Evolutionary conservation across 331 rosid genomes (phyloP).

Genomic region (Rosa hybrid): DNA sequence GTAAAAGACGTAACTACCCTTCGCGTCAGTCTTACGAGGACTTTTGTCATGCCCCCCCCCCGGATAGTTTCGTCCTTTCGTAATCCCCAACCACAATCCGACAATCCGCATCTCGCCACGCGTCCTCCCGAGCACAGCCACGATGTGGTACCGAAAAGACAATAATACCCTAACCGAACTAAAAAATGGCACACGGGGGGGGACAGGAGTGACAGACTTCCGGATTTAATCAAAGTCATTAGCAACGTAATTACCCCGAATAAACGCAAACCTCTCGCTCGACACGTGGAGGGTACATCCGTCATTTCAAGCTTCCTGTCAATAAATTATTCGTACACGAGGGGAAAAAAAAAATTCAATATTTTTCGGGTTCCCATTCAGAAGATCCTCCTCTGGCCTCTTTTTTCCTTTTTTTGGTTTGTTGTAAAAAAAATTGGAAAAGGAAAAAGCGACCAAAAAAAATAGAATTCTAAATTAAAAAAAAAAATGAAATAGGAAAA

Average conservation of each 20-base stretch:
- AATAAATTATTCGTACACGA: constrained; percentile 70
- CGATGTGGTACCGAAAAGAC: neutral
- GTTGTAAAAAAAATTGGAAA: neutral
- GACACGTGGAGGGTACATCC: constrained; percentile 55
- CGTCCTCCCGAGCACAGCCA: neutral
- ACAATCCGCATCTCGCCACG: constrained; percentile 13
- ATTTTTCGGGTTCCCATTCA: constrained; percentile 51
- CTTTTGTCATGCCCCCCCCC: neutral
- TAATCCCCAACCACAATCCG: constrained; percentile 1
- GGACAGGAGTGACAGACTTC: neutral
- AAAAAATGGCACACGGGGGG: neutral
- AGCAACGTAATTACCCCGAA: constrained; percentile 12
- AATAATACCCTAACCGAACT: neutral
- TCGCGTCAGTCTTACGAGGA: neutral
- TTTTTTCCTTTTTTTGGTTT: too few species aligned
- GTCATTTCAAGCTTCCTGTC: constrained; percentile 3
- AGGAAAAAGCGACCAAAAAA: neutral
- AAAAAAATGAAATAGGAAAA: neutral
- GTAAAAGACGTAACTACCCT: neutral
- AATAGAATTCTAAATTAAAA: neutral
- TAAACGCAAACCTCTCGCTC: neutral
- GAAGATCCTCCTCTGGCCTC: constrained; percentile 23
- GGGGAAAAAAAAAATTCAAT: constrained; percentile 47
- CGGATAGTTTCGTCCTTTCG: constrained; percentile 7
- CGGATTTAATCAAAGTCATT: neutral